Evolutionary conservation across 1,284 basidiomycete genomes (phyloP), one percentile per base, ranked within the genome.

Genomic region (Leucoagaricus sp.): DNA sequence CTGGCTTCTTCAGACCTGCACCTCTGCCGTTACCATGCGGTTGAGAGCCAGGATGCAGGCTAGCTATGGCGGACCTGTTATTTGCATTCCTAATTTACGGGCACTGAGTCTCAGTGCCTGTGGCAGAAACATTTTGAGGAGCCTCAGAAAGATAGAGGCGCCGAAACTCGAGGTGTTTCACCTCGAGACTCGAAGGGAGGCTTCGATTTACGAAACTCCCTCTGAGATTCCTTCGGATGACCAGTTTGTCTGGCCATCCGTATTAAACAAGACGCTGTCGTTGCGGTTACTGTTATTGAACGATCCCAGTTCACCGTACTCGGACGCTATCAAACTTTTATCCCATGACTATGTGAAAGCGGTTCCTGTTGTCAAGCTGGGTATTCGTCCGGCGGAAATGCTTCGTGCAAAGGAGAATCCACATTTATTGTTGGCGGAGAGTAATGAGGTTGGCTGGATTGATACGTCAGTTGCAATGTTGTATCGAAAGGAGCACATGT

Each of bases 161-260:
- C 53, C 46, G 53, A 49, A 55, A 17, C 46, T 55, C 29, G 46
- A 48, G 46, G 46, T 55, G 15, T 50, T 50, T 38, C 34, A 23
- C 48, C 48, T 56, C 48, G 23, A 50, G 34, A 54, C 34, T 12
- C 45, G 53, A 28, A 33, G 44, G n/a, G 53, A 54, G 44, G 25
- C 17, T 26, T 34, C 34, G 44, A 46, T 54, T 15, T 28, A 54
- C 44, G 53, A 53, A n/a, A 36, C 31, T 17, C 41, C 41, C 29
- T 8, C 29, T 29, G 41, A 53, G 26, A 23, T 53, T 17, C 40
- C 31, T 12, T 33, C 41, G 19, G 51, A 53, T 21, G 51, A 44
- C 9, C 51, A 44, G 10, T 34, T 53, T 34, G 51, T 25, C 21
- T 53, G 51, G 51, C 51, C 51, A 21, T 38, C 21, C 4, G 28